phyloP scores from a whole-genome alignment of 2,329 filamentous ascomycete genomes.

The Akanthomyces lecanii region DNA sequence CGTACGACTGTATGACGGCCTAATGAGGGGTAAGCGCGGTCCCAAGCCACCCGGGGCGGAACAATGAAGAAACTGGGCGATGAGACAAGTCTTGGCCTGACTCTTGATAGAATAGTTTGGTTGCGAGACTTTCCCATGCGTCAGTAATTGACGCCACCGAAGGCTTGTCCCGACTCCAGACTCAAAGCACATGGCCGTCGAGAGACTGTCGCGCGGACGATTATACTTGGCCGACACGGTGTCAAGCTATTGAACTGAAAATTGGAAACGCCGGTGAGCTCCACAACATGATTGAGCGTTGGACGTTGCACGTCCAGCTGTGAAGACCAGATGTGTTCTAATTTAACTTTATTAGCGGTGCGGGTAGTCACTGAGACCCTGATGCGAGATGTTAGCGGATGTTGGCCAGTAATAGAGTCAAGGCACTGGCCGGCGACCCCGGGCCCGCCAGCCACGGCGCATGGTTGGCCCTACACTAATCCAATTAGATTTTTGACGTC shows the following conservation, averaged over 20 bases:
- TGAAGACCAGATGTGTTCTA: neutral
- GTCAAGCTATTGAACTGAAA: neutral
- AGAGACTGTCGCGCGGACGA: neutral
- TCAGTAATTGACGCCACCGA: neutral
- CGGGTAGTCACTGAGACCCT: neutral
- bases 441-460: conserved; percentile 6
- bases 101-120: neutral
- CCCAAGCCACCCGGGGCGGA: neutral
- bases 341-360: neutral
- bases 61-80: neutral
- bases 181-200: neutral
- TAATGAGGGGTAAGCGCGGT: neutral
- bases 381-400: neutral
- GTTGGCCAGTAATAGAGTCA: neutral
- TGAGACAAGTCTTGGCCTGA: neutral
- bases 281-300: neutral
- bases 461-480: conserved; percentile 4
- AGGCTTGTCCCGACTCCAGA: neutral
- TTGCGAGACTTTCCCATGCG: neutral
- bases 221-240: neutral
- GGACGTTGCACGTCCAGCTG: neutral
- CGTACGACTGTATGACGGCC: neutral
- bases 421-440: conserved; percentile 4
- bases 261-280: neutral
- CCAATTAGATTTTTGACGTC: conserved; percentile 1